phyloP scores from a whole-genome alignment of 2,329 filamentous ascomycete genomes.

The Aspergillus luchuensis region DNA sequence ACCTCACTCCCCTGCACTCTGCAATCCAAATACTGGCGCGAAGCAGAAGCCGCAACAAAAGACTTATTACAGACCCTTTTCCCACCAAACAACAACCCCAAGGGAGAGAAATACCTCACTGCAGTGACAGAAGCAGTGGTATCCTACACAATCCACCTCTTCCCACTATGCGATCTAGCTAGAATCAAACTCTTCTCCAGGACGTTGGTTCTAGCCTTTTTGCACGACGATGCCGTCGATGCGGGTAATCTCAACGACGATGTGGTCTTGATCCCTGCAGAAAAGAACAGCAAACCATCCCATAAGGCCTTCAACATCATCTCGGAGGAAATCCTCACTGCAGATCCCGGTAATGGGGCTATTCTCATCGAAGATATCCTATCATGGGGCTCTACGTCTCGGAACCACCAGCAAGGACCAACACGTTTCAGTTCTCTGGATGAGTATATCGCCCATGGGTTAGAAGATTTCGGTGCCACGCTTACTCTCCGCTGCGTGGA shows the following conservation, averaged over 20 bases:
- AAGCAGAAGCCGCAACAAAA: slow-evolving; percentile 13
- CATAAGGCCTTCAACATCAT: slow-evolving; percentile 6
- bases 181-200: slow-evolving; percentile 12
- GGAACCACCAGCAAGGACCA: not conserved
- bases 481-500: slow-evolving; percentile 12
- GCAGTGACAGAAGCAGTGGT: slow-evolving; percentile 12
- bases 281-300: not conserved
- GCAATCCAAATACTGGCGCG: slow-evolving; percentile 19
- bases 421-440: slow-evolving; percentile 1
- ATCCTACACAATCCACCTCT: slow-evolving; percentile 12
- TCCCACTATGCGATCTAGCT: slow-evolving; percentile 5
- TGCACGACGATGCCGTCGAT: slow-evolving; percentile 20
- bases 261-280: not conserved
- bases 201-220: slow-evolving; percentile 13
- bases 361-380: slow-evolving; percentile 11
- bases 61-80: slow-evolving; percentile 1
- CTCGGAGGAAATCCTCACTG: slow-evolving; percentile 5
- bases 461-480: slow-evolving; percentile 13
- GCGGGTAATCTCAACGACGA: not conserved
- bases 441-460: slow-evolving; percentile 12
- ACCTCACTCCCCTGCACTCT: slow-evolving; percentile 12
- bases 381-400: slow-evolving; percentile 9
- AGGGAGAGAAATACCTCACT: slow-evolving; percentile 3
- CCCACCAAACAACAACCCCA: not conserved
- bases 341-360: slow-evolving; percentile 7